phyloP scores from a whole-genome alignment of 2,329 filamentous ascomycete genomes.

The Phoma herbarum region DNA sequence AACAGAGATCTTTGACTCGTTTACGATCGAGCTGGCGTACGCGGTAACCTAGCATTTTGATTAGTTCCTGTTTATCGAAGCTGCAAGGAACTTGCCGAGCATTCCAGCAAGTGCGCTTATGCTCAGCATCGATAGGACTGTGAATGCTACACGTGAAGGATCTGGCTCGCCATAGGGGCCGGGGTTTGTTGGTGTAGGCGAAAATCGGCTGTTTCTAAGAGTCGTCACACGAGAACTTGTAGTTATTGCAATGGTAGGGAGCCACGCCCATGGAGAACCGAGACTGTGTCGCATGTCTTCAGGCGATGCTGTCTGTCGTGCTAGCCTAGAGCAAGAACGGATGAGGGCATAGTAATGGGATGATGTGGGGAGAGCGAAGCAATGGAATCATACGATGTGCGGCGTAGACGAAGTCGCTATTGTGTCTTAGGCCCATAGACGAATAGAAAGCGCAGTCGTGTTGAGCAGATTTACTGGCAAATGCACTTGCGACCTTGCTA shows the following conservation, averaged over 20 bases:
- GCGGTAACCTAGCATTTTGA: conserved; percentile 27
- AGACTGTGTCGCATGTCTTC: not conserved
- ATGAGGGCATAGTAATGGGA: conserved; percentile 10
- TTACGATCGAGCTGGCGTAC: conserved; percentile 18
- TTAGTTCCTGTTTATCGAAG: conserved; percentile 14
- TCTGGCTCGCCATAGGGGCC: conserved; percentile 15
- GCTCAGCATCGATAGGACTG: conserved; percentile 34
- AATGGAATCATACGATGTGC: not conserved
- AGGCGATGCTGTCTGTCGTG: not conserved
- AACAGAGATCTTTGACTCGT: conserved; percentile 11
- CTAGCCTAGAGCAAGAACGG: not conserved
- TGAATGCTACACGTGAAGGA: conserved; percentile 24
- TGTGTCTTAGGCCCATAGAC: not conserved
- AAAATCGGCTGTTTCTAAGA: not conserved
- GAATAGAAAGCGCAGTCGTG: not conserved
- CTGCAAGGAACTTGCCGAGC: conserved; percentile 23
- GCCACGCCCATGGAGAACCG: not conserved
- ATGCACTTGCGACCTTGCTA: not conserved
- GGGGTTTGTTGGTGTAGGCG: not conserved
- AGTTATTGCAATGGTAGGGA: not conserved
- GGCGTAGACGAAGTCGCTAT: not conserved
- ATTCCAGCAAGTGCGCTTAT: conserved; percentile 37
- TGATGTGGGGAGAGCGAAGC: not conserved
- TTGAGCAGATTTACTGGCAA: not conserved
- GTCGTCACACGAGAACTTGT: not conserved